These are phyloP conservation scores for Oenanthe javanica DNA, from an alignment of 140 eudicot genomes.

Conservation along the genomic window DNA sequence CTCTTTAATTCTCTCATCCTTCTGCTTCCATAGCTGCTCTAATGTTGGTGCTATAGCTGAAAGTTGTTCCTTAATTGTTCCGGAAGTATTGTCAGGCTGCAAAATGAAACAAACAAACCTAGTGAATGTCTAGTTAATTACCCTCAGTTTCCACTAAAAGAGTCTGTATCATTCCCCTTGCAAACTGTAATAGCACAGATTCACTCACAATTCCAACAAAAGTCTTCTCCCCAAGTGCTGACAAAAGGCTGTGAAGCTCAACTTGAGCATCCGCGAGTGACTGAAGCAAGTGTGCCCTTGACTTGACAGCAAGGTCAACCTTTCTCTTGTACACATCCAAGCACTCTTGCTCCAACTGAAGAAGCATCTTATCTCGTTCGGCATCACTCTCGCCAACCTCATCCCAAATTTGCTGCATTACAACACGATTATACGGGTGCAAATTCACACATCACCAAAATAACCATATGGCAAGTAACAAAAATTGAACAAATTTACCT, in stretches of 20 bases:
- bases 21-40: constrained; percentile 67
- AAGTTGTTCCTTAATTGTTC: constrained; percentile 90
- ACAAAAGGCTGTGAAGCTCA: constrained; percentile 62
- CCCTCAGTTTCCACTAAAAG: not conserved
- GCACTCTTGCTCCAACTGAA: constrained; percentile 87
- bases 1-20: constrained; percentile 69
- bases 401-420: constrained; percentile 80
- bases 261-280: constrained; percentile 73
- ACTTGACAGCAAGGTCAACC: constrained; percentile 80
- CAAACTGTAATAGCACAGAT: not conserved
- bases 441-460: not conserved
- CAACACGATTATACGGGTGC: constrained; percentile 4
- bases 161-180: not conserved
- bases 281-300: constrained; percentile 84
- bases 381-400: constrained; percentile 94
- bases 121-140: constrained; percentile 6
- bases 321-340: constrained; percentile 89
- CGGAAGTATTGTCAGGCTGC: constrained; percentile 85
- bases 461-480: not conserved
- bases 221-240: constrained; percentile 79
- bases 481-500: constrained; percentile 27
- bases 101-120: constrained; percentile 12
- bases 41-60: constrained; percentile 74
- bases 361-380: constrained; percentile 84
- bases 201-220: constrained; percentile 57